Evolutionary conservation across 1,284 basidiomycete species (phyloP).

Genomic region (Naganishia cerealis): DNA sequence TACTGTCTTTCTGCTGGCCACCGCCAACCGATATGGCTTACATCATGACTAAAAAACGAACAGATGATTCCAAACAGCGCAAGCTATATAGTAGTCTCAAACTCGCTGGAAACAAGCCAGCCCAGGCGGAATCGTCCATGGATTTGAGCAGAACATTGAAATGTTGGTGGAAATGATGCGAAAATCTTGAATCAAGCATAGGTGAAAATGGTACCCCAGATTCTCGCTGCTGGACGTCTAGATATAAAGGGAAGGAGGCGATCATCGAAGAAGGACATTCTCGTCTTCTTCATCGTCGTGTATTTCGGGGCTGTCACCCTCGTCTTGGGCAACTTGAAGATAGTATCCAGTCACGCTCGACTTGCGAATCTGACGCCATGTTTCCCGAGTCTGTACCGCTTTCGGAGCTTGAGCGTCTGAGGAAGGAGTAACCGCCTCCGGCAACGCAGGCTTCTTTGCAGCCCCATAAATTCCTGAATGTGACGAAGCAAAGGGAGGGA

Average conservation of each 20-base stretch:
- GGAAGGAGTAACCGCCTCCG: neutral
- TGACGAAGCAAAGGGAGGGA: neutral
- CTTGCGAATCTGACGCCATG: conserved; percentile 13
- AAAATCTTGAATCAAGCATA: neutral
- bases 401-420: neutral
- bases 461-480: neutral
- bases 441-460: neutral
- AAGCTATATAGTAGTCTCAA: too few species aligned
- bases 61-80: too few species aligned
- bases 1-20: too few species aligned
- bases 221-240: neutral
- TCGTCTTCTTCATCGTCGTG: neutral
- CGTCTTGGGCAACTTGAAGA: conserved; percentile 3
- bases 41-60: too few species aligned
- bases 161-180: neutral
- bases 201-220: neutral
- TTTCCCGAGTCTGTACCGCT: conserved; percentile 16
- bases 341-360: conserved; percentile 18
- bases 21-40: too few species aligned
- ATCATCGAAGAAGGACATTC: conserved; percentile 2
- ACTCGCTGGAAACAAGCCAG: too few species aligned
- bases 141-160: neutral
- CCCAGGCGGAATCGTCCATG: neutral
- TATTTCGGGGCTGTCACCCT: neutral
- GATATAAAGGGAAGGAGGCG: neutral